Evolutionary conservation across 345 rosid genomes (phyloP).

Genomic region (Lenwebbia sp.): DNA sequence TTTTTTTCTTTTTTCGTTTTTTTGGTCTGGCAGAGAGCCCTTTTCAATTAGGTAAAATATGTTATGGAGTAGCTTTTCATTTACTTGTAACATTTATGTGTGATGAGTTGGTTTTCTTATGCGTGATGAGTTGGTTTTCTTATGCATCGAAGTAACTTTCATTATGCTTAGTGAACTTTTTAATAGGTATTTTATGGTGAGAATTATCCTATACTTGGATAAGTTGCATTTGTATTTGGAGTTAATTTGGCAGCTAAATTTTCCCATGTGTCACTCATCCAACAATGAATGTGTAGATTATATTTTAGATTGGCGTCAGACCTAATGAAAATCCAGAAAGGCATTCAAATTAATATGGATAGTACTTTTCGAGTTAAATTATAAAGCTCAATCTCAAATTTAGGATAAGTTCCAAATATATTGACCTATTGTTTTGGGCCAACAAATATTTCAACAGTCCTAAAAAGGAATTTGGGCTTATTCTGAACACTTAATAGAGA

Average conservation of each 20-base stretch:
- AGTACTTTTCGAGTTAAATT: background rate
- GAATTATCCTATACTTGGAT: background rate
- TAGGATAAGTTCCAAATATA: background rate
- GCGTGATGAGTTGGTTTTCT: no score
- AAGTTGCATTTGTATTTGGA: background rate
- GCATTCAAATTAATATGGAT: background rate
- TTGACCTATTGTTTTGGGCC: accelerated
- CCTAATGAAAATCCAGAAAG: background rate
- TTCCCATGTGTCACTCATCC: background rate
- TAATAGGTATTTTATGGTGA: accelerated
- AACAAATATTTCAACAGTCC: no score
- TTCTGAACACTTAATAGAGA: background rate
- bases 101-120: background rate
- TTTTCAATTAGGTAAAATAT: background rate
- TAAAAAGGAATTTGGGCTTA: background rate
- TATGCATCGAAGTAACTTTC: background rate
- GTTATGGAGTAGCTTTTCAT: background rate
- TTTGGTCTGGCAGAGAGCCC: background rate
- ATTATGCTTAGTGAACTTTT: background rate
- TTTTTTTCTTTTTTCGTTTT: background rate
- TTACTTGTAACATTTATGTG: background rate
- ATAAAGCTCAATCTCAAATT: background rate
- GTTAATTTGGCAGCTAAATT: accelerated
- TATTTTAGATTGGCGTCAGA: no score
- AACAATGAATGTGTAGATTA: no score